A percentile compares a stretch with the other conserved stretches of the same genome.
Evolutionary conservation across 2,329 filamentous ascomycete genomes (phyloP).

Genomic region (Xylaria sp.): DNA sequence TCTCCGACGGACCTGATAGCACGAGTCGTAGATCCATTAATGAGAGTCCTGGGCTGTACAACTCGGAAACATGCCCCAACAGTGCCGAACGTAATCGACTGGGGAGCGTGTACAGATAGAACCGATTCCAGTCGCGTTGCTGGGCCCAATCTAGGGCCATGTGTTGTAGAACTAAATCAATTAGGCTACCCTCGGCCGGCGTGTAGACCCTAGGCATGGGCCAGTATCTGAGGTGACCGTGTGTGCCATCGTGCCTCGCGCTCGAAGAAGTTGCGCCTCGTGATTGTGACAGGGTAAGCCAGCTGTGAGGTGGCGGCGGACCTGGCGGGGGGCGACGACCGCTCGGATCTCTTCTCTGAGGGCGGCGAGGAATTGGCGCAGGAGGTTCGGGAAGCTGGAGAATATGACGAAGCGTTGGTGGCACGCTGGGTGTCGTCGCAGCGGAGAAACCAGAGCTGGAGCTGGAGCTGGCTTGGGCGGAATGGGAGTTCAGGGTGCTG

Average conservation of each 20-base stretch:
- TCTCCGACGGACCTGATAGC: conserved; percentile 46
- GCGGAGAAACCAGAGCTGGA: conserved; percentile 50
- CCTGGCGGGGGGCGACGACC: conserved; percentile 67
- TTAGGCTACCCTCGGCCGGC: conserved; percentile 61
- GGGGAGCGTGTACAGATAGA: conserved; percentile 67
- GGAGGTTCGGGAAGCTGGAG: conserved; percentile 70
- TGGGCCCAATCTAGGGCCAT: conserved; percentile 67
- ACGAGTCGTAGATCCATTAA: conserved; percentile 61
- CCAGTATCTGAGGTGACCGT: conserved; percentile 39
- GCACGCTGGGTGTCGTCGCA: conserved; percentile 61
- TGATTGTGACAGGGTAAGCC: conserved; percentile 56
- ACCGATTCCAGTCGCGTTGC: conserved; percentile 66
- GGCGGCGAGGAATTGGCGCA: conserved; percentile 61
- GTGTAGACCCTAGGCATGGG: conserved; percentile 59
- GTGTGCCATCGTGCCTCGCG: conserved; percentile 27
- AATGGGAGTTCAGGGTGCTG: conserved; percentile 51
- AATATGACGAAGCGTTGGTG: conserved; percentile 68
- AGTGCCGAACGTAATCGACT: conserved; percentile 64
- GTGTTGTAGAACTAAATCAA: conserved; percentile 62
- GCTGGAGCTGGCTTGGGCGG: conserved; percentile 45
- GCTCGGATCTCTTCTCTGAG: conserved; percentile 57
- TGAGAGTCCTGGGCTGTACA: conserved; percentile 60
- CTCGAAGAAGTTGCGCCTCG: conserved; percentile 45
- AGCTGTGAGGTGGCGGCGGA: conserved; percentile 69
- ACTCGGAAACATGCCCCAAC: conserved; percentile 61